Evolutionary conservation across 2,329 filamentous ascomycete genomes (phyloP).

Genomic region (Hypoxylon sp.): DNA sequence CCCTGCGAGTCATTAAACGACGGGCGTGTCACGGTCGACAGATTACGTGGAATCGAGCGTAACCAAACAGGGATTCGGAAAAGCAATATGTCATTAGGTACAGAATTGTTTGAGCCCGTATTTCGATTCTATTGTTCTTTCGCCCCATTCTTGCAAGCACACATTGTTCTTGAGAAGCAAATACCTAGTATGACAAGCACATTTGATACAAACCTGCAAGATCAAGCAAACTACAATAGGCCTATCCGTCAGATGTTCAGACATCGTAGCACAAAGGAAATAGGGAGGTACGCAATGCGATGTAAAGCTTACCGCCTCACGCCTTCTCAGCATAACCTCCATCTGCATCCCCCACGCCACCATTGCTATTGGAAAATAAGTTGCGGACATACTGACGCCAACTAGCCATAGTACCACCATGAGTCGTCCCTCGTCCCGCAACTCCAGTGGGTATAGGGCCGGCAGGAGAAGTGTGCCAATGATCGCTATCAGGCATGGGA

Average conservation of each 20-base stretch:
- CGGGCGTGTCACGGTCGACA: background rate
- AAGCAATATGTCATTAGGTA: constrained; percentile 22
- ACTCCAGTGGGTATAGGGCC: constrained; percentile 18
- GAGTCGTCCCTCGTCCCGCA: constrained; percentile 9
- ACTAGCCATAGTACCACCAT: constrained; percentile 6
- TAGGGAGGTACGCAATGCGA: constrained; percentile 15
- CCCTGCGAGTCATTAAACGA: background rate
- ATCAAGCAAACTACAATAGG: constrained; percentile 30
- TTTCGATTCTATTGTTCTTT: constrained; percentile 24
- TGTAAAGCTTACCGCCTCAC: constrained; percentile 3
- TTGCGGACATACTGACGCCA: constrained; percentile 31
- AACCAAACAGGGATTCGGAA: background rate
- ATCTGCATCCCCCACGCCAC: background rate
- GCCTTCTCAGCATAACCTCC: constrained; percentile 10
- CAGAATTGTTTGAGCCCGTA: constrained; percentile 23
- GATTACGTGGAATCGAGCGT: background rate
- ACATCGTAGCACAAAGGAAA: constrained; percentile 26
- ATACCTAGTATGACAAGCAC: constrained; percentile 15
- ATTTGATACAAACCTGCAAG: constrained; percentile 32
- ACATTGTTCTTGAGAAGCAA: constrained; percentile 30
- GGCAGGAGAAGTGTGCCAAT: constrained; percentile 36
- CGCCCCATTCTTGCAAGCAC: constrained; percentile 12
- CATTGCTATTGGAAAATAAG: constrained; percentile 16
- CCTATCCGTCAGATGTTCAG: constrained; percentile 22
- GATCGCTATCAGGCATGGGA: constrained; percentile 36